Percentiles rank a stretch among this genome's conserved stretches.
phyloP scores from a whole-genome alignment of 2,329 filamentous ascomycete species.

The Diaporthe longicolla region DNA sequence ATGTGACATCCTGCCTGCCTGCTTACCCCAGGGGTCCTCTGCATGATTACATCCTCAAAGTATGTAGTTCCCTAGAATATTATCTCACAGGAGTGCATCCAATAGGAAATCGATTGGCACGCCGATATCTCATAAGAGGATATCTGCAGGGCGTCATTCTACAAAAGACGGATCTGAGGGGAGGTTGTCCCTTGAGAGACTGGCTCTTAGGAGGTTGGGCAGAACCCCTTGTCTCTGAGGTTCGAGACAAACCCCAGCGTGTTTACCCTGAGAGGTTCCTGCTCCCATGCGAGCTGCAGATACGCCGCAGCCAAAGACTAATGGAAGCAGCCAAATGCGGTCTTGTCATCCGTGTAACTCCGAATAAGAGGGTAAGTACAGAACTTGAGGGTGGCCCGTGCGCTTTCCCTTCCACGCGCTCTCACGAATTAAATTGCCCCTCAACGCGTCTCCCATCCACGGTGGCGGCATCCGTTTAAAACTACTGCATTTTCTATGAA shows the following conservation, averaged over 20 bases:
- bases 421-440: constrained; percentile 15
- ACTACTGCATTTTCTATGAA: not conserved
- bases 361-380: not conserved
- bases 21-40: too few species aligned
- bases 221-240: not conserved
- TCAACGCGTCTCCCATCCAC: constrained; percentile 26
- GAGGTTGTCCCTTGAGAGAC: too few species aligned
- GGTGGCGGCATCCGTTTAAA: not conserved
- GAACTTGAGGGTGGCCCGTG: constrained; percentile 21
- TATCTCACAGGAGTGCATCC: too few species aligned
- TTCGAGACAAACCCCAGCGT: not conserved
- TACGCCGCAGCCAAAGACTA: not conserved
- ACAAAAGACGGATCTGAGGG: too few species aligned
- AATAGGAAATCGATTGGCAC: too few species aligned
- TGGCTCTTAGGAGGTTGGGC: too few species aligned
- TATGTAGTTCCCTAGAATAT: too few species aligned
- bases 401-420: constrained; percentile 12
- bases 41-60: too few species aligned
- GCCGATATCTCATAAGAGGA: too few species aligned
- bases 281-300: not conserved
- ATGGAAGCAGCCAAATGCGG: not conserved
- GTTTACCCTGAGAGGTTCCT: not conserved
- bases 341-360: not conserved
- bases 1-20: too few species aligned
- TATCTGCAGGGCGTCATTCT: too few species aligned